Evolutionary conservation across 2,329 filamentous ascomycete genomes (phyloP).

Genomic region (Claviceps sp.): DNA sequence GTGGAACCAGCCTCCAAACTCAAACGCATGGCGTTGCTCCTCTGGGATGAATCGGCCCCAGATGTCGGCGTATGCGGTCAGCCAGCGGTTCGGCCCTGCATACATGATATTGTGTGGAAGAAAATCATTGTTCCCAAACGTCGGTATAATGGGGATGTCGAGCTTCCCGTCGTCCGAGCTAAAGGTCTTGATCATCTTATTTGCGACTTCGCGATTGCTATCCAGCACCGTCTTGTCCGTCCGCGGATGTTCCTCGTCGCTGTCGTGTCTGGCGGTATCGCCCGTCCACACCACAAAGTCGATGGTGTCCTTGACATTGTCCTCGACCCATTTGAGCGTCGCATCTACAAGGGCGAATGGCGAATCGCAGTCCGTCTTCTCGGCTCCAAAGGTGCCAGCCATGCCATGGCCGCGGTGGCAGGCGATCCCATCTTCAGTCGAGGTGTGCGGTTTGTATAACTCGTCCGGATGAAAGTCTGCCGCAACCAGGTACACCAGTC

Average conservation of each 20-base stretch:
- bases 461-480: slow-evolving; percentile 85
- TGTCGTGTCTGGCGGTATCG: slow-evolving; percentile 81
- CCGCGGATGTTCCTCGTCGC: slow-evolving; percentile 68
- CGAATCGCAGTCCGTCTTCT: slow-evolving; percentile 79
- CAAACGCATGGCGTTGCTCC: slow-evolving; percentile 79
- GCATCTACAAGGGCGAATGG: slow-evolving; percentile 70
- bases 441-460: slow-evolving; percentile 69
- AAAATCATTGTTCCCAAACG: slow-evolving; percentile 94
- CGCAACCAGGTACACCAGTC: neutral
- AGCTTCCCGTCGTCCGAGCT: slow-evolving; percentile 43
- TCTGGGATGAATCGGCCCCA: slow-evolving; percentile 87
- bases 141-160: slow-evolving; percentile 71
- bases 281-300: slow-evolving; percentile 93
- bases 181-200: slow-evolving; percentile 67
- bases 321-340: slow-evolving; percentile 78
- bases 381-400: slow-evolving; percentile 71
- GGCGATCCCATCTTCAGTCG: slow-evolving; percentile 51
- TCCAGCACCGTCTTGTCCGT: slow-evolving; percentile 60
- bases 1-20: slow-evolving; percentile 87
- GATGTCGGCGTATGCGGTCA: slow-evolving; percentile 60
- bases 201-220: slow-evolving; percentile 62
- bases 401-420: slow-evolving; percentile 71
- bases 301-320: slow-evolving; percentile 61
- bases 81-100: slow-evolving; percentile 76
- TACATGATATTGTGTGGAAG: slow-evolving; percentile 90